Evolutionary conservation across 2,329 filamentous ascomycete genomes (phyloP).

Genomic region (Fusarium graminum): DNA sequence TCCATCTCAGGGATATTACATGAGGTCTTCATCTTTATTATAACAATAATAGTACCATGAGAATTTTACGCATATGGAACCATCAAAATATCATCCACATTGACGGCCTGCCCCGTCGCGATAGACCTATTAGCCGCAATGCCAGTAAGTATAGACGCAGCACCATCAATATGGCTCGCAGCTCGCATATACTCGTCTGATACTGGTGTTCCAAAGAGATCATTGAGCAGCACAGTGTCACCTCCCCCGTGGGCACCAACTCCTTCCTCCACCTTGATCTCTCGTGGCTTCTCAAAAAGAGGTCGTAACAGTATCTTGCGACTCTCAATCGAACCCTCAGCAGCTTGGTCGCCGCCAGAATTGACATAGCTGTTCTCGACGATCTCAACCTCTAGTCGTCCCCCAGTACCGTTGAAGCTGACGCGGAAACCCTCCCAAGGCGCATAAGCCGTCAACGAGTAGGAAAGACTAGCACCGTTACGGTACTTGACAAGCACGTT

Average conservation of each 20-base stretch:
- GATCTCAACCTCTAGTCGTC: constrained; percentile 71
- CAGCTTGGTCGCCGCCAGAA: constrained; percentile 68
- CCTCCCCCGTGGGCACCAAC: constrained; percentile 71
- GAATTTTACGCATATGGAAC: constrained; percentile 21
- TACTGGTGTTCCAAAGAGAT: constrained; percentile 67
- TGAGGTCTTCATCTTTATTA: too few species aligned
- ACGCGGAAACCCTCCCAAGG: constrained; percentile 73
- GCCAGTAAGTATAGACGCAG: constrained; percentile 69
- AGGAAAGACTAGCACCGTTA: constrained; percentile 69
- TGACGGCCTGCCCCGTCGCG: constrained; percentile 67
- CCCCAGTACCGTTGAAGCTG: constrained; percentile 69
- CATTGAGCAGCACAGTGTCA: constrained; percentile 67
- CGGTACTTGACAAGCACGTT: constrained; percentile 69
- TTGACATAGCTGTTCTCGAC: constrained; percentile 74
- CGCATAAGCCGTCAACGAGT: constrained; percentile 70
- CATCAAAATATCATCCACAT: constrained; percentile 65
- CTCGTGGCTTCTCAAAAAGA: constrained; percentile 68
- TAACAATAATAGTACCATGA: too few species aligned
- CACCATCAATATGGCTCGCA: constrained; percentile 70
- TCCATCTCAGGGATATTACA: too few species aligned
- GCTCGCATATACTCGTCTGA: constrained; percentile 66
- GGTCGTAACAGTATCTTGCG: constrained; percentile 64
- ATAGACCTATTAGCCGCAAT: constrained; percentile 71
- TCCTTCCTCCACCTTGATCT: constrained; percentile 65
- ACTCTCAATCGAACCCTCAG: constrained; percentile 66